These are phyloP conservation scores for Russula ochroleuca DNA, from an alignment of 768 basidiomycete species.

Conservation along the genomic window DNA sequence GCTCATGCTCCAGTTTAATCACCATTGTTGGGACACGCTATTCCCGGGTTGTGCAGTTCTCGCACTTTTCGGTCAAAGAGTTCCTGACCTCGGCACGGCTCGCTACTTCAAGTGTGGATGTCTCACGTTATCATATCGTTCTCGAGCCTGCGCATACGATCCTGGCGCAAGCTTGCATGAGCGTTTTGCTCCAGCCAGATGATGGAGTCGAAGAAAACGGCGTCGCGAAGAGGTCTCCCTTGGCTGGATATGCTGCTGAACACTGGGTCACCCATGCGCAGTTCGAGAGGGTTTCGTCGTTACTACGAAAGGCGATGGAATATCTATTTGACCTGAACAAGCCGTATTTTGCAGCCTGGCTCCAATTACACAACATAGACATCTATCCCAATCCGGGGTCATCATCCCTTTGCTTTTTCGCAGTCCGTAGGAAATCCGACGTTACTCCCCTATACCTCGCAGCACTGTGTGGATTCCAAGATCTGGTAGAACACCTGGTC, in stretches of 20 bases:
- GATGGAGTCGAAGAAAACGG: background rate
- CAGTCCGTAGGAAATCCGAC: background rate
- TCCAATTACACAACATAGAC: background rate
- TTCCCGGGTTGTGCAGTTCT: slow-evolving; percentile 5
- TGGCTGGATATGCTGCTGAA: background rate
- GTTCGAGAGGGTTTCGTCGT: background rate
- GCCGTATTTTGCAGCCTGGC: background rate
- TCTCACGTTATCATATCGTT: slow-evolving; percentile 1
- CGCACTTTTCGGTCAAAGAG: slow-evolving; percentile 10
- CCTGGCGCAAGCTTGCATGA: background rate
- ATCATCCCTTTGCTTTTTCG: background rate
- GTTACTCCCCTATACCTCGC: background rate
- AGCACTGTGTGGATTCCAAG: background rate
- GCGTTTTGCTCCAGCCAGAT: background rate
- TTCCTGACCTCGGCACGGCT: slow-evolving; percentile 4
- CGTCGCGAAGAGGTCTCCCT: background rate
- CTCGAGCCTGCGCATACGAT: background rate
- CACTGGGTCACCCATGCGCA: background rate
- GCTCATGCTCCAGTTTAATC: background rate
- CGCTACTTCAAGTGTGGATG: background rate
- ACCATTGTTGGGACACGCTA: background rate
- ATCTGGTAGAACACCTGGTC: background rate
- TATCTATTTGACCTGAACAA: background rate
- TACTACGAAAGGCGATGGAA: background rate
- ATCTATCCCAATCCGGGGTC: background rate